Base-by-base conservation (phyloP, 2,329 filamentous ascomycete genomes). In the Cercospora nicotianae region DNA sequence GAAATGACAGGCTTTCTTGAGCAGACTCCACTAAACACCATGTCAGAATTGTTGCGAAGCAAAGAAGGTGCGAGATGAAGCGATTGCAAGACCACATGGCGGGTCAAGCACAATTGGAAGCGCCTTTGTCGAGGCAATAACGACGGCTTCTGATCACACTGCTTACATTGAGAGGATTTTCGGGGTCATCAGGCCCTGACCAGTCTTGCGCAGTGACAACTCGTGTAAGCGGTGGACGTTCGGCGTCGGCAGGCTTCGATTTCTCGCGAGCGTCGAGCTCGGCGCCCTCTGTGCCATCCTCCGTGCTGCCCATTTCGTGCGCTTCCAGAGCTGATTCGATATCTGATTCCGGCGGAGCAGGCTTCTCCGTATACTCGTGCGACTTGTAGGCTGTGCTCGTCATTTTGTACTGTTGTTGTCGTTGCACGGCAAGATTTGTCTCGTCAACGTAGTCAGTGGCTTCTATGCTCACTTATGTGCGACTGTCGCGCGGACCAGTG, bases 101-200 rank as follows among this genome's bases (percentile, higher is more conserved):
- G 45, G 18, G 3, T 9, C 48, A 7, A n/a, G 2, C 6, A 26
- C 12, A 7, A 26, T 5, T 5, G 5, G 6, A 10, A n/a, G 10
- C 13, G 16, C 2, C 1, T 16, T 2, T 2, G 1, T 53, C 13
- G 48, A 53, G 13, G 23, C 20, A 23, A 8, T 1, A 16, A 13
- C 7, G 20, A 13, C 48, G 30, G 6, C 2, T n/a, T 6, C 3
- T 9, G 48, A 53, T 53, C 48, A 23, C 30, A 36, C 20, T 58
- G 18, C 31, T 59, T 67, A 64, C 60, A 61, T 68, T 67, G 28
- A 64, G 64, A 10, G 69, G 73, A 45, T 74, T 75, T 0, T 66
- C 72, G 8, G 73, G 72, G 58, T 76, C 73, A 51, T 74, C 69
- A 16, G 72, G 67, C 3, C 74, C 73, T 48, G 63, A 66, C 73